Conservation (phyloP, 192 early-diverging fungal species). For the Entomortierella chlamydospora region DNA sequence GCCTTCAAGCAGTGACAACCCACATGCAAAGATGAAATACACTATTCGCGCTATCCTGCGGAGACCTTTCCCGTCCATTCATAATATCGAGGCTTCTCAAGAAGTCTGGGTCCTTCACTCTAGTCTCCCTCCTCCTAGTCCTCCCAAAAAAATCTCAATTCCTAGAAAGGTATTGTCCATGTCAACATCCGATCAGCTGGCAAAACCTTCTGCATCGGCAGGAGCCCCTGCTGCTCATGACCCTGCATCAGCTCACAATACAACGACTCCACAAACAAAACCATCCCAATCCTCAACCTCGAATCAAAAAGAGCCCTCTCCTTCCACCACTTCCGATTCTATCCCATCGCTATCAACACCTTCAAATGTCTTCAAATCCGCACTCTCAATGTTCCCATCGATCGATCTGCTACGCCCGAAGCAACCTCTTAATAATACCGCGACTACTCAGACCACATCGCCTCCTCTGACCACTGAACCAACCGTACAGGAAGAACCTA, state of each 20-base stretch:
- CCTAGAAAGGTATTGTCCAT: background rate
- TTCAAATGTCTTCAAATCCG: constrained; percentile 28
- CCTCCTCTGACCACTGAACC: background rate
- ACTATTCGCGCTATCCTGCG: constrained; percentile 43
- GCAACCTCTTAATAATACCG: background rate
- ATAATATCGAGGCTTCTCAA: constrained; percentile 36
- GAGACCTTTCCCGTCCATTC: constrained; percentile 37
- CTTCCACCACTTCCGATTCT: background rate
- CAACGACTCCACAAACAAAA: background rate
- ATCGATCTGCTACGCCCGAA: constrained; percentile 25
- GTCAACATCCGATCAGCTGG: constrained; percentile 5
- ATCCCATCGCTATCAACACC: constrained; percentile 19
- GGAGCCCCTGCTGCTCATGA: no score
- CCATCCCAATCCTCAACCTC: background rate
- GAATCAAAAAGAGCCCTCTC: background rate
- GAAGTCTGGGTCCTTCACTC: constrained; percentile 51
- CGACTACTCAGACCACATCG: background rate
- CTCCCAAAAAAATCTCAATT: background rate
- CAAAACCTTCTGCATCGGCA: no score
- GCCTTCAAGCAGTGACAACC: constrained; percentile 37
- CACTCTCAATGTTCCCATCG: constrained; percentile 19
- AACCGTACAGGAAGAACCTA: background rate
- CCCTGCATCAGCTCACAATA: no score
- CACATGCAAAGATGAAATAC: constrained; percentile 33
- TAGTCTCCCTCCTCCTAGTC: constrained; percentile 8